Evolutionary conservation across 495 filamentous ascomycete genomes (phyloP).

Genomic region (Immersiella caudata): DNA sequence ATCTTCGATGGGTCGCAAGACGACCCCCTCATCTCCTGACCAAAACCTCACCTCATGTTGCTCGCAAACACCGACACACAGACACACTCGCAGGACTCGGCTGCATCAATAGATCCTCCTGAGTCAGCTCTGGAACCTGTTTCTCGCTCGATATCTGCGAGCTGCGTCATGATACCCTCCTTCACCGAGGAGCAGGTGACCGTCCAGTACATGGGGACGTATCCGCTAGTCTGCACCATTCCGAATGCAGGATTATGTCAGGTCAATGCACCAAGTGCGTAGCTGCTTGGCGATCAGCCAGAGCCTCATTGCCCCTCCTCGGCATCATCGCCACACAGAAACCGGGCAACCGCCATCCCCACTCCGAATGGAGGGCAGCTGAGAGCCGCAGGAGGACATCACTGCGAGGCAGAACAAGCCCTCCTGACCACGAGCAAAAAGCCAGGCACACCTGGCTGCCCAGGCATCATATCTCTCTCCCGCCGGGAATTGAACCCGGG

Average conservation of each 20-base stretch:
- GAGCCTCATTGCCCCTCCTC: not conserved
- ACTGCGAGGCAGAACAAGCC: no score
- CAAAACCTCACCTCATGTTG: not conserved
- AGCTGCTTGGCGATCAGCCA: not conserved
- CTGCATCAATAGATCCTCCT: not conserved
- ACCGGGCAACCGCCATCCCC: not conserved
- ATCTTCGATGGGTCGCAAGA: not conserved
- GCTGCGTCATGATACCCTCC: not conserved
- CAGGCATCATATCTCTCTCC: not conserved
- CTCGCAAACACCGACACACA: not conserved
- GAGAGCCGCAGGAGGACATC: not conserved
- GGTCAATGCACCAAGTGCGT: not conserved
- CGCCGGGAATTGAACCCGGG: not conserved
- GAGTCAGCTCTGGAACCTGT: not conserved
- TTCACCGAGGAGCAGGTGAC: not conserved
- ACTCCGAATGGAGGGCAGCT: not conserved
- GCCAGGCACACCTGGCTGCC: not conserved
- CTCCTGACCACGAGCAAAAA: not conserved
- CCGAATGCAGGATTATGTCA: not conserved
- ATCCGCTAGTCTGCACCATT: not conserved
- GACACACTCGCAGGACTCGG: not conserved
- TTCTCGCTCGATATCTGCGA: not conserved
- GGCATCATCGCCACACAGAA: not conserved
- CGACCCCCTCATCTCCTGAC: not conserved
- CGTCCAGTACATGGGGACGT: not conserved